phyloP scores from a whole-genome alignment of 176 grass and related monocot genomes.

The Oryza australiensis region DNA sequence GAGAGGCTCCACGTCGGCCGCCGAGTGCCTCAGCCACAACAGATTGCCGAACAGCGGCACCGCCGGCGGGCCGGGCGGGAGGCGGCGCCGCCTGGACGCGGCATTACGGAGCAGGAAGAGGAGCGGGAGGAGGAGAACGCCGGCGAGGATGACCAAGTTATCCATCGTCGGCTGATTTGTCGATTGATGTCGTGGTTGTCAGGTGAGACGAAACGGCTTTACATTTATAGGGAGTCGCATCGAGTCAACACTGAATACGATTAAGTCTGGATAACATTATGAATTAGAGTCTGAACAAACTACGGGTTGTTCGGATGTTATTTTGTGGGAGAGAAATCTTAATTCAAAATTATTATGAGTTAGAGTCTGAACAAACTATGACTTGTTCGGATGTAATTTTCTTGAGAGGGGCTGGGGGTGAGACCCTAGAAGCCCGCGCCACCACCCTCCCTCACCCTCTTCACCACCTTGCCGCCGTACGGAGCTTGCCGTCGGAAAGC shows the following conservation, averaged over 20 bases:
- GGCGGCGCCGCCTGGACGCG: not conserved
- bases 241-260: not conserved
- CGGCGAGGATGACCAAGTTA: not conserved
- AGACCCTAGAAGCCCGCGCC: too few relatives aligned
- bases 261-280: not conserved
- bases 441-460: too few relatives aligned
- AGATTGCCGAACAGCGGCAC: conserved; percentile 43
- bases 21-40: conserved; percentile 29
- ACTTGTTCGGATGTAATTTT: too few relatives aligned
- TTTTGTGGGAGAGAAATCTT: not conserved
- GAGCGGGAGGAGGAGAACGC: conserved; percentile 9
- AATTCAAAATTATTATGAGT: too few relatives aligned
- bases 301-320: not conserved
- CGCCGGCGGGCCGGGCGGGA: conserved; percentile 38
- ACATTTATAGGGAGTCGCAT: not conserved
- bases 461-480: too few relatives aligned
- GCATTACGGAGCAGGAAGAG: not conserved
- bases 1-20: conserved; percentile 6
- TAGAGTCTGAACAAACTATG: too few relatives aligned
- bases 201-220: not conserved
- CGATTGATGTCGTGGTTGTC: not conserved
- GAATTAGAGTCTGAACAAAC: not conserved
- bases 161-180: not conserved
- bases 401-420: too few relatives aligned
- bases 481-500: too few relatives aligned